Percentiles rank a stretch among this genome's conserved stretches.
Evolutionary conservation across 148 eudicot species (phyloP).

Genomic region (Chenopodium album): DNA sequence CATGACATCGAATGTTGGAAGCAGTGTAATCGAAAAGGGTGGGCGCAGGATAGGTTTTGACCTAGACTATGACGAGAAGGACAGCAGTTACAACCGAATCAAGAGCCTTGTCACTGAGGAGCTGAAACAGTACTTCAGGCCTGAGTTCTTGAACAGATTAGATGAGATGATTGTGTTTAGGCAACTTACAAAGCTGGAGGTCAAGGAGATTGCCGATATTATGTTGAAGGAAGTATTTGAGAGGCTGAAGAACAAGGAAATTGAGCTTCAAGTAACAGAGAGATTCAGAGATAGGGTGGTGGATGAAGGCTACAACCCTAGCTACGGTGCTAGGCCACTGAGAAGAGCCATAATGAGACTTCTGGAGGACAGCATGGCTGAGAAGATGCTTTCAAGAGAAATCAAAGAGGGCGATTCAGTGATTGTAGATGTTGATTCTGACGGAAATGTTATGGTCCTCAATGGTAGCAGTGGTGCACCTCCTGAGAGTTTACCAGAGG

Average conservation of each 20-base stretch:
- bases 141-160: conserved; percentile 84
- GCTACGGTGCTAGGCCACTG: conserved; percentile 87
- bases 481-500: conserved; percentile 55
- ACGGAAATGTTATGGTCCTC: conserved; percentile 66
- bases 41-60: conserved; percentile 69
- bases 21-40: conserved; percentile 85
- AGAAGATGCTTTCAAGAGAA: conserved; percentile 85
- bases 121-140: conserved; percentile 80
- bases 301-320: conserved; percentile 83
- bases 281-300: conserved; percentile 74
- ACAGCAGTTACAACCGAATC: conserved; percentile 72
- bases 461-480: conserved; percentile 72
- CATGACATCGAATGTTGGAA: conserved; percentile 91
- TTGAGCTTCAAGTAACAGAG: conserved; percentile 79
- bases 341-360: conserved; percentile 93
- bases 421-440: conserved; percentile 72
- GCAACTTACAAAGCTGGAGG: conserved; percentile 82
- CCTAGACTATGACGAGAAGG: conserved; percentile 58
- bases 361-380: conserved; percentile 91
- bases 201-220: conserved; percentile 85
- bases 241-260: conserved; percentile 59
- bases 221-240: conserved; percentile 90
- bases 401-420: conserved; percentile 88
- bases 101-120: conserved; percentile 78
- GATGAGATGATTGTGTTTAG: conserved; percentile 92